Evolutionary conservation across 805 yeast species (phyloP).

Genomic region (Metschnikowia shivogae): DNA sequence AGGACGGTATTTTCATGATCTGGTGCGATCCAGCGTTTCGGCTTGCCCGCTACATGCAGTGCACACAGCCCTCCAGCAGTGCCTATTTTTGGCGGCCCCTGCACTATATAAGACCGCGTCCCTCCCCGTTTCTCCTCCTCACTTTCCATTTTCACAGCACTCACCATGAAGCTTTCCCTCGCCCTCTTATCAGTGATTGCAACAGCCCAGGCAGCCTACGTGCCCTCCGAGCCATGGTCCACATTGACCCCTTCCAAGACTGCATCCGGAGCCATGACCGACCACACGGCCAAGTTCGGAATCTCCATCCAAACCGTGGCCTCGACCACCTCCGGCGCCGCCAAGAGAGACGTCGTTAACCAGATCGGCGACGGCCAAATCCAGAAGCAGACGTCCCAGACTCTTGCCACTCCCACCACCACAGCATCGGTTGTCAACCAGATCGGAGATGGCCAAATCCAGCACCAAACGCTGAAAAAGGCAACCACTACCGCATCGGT

Average conservation of each 20-base stretch:
- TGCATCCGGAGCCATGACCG: conserved; percentile 53
- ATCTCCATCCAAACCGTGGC: conserved; percentile 56
- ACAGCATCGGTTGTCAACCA: conserved; percentile 14
- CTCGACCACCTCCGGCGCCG: conserved; percentile 21
- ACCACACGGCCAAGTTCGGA: conserved; percentile 57
- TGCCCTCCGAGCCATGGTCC: conserved; percentile 66
- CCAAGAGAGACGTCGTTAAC: conserved; percentile 38
- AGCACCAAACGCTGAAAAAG: conserved; percentile 12
- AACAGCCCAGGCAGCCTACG: conserved; percentile 55
- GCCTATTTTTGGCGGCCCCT: conserved; percentile 2
- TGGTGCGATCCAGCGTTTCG: conserved; percentile 5
- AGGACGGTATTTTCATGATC: conserved; percentile 1
- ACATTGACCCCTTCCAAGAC: conserved; percentile 65
- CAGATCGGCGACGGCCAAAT: conserved; percentile 31
- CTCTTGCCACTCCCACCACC: conserved; percentile 9
- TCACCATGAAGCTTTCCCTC: conserved; percentile 14
- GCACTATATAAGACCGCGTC: neutral
- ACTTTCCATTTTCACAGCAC: neutral
- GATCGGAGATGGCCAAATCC: conserved; percentile 17
- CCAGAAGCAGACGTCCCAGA: conserved; percentile 18
- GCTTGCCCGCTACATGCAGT: neutral
- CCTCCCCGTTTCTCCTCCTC: neutral
- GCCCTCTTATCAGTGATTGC: conserved; percentile 37
- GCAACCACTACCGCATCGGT: conserved; percentile 30
- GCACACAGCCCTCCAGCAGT: neutral